Conservation (phyloP, 2,329 filamentous ascomycete species). For the Botrytis pseudocinerea region DNA sequence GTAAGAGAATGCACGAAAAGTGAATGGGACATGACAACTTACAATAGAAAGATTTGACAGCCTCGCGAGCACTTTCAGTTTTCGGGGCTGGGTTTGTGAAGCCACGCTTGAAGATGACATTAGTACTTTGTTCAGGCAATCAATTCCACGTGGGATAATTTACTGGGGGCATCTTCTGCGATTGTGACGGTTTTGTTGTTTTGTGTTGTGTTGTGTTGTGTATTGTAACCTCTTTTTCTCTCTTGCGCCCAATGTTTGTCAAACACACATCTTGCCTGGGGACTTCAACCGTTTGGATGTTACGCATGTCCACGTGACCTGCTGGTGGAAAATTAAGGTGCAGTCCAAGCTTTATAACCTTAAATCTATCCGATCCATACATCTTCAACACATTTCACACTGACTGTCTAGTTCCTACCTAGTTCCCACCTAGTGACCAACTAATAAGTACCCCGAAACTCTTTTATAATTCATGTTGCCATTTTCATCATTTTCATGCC, state of each 20-base stretch:
- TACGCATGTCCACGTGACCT: neutral
- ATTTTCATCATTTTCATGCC: slow-evolving; percentile 14
- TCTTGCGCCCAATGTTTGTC: neutral
- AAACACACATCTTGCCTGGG: slow-evolving; percentile 9
- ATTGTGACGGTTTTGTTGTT: neutral
- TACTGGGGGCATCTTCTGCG: slow-evolving; percentile 56
- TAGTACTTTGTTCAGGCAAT: slow-evolving; percentile 6
- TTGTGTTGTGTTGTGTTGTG: neutral
- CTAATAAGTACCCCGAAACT: neutral
- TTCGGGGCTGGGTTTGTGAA: slow-evolving; percentile 50
- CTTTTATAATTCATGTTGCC: neutral
- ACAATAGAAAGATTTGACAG: slow-evolving; percentile 79
- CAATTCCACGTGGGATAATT: slow-evolving; percentile 30
- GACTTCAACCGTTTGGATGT: neutral
- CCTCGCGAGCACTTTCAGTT: slow-evolving; percentile 69
- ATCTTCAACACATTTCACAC: slow-evolving; percentile 26
- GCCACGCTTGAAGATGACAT: slow-evolving; percentile 44
- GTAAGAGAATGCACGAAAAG: slow-evolving; percentile 23
- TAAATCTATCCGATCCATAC: slow-evolving; percentile 28
- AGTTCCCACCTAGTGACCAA: neutral
- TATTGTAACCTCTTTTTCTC: neutral
- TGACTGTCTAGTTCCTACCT: neutral
- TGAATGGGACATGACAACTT: slow-evolving; percentile 19
- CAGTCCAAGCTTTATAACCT: slow-evolving; percentile 32
- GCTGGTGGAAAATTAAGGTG: slow-evolving; percentile 27